These are phyloP conservation scores for Penicillium sp. DNA, from an alignment of 2,329 filamentous ascomycete genomes.

Conservation along the genomic window DNA sequence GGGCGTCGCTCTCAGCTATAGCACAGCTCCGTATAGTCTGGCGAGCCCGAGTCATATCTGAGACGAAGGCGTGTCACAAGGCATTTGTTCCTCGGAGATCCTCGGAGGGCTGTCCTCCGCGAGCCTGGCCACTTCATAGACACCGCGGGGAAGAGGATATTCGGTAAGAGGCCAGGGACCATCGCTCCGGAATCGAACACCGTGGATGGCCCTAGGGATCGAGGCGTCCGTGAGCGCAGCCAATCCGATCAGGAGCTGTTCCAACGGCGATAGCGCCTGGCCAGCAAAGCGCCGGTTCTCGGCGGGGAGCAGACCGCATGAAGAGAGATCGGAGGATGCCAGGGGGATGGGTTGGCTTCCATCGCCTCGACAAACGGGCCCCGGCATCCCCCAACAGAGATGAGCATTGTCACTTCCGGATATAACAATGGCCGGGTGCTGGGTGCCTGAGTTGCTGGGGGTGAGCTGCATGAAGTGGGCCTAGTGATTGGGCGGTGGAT, in stretches of 20 bases:
- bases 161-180: too few species aligned
- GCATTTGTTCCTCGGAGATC: too few species aligned
- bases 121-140: too few species aligned
- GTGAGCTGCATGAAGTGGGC: neutral
- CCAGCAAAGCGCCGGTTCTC: slow-evolving; percentile 21
- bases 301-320: slow-evolving; percentile 10
- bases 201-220: too few species aligned
- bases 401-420: slow-evolving; percentile 10
- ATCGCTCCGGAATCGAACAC: too few species aligned
- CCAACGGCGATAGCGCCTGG: neutral
- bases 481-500: slow-evolving; percentile 7
- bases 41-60: too few species aligned
- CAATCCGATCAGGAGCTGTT: neutral
- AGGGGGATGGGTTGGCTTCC: slow-evolving; percentile 2
- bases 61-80: too few species aligned
- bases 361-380: slow-evolving; percentile 7
- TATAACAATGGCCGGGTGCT: slow-evolving; percentile 13
- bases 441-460: neutral
- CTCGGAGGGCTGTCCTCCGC: too few species aligned
- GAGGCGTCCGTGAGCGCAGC: neutral
- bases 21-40: too few species aligned
- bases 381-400: slow-evolving; percentile 6
- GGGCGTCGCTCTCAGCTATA: too few species aligned
- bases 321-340: slow-evolving; percentile 17
- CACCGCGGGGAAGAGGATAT: too few species aligned